A percentile compares a stretch with the other conserved stretches of the same genome.
phyloP scores from a whole-genome alignment of 2,329 filamentous ascomycete species.

The Fusarium verrucosum region DNA sequence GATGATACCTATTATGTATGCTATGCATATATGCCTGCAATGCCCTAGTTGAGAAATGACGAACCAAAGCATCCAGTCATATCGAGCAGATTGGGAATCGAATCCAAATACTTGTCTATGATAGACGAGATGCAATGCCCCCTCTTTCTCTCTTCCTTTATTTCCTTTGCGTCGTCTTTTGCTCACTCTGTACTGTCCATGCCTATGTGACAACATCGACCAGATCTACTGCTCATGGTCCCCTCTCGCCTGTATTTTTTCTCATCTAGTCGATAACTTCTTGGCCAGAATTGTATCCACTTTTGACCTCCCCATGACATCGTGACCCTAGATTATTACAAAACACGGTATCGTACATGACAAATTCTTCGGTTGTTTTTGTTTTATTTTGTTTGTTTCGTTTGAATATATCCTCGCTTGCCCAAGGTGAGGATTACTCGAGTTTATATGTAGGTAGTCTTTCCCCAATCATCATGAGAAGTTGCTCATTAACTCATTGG shows the following conservation, averaged over 20 bases:
- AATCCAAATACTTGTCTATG: constrained; percentile 40
- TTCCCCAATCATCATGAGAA: background rate
- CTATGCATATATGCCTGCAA: constrained; percentile 25
- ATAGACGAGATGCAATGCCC: constrained; percentile 14
- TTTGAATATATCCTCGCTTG: constrained; percentile 3
- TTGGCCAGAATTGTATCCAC: background rate
- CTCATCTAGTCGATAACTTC: background rate
- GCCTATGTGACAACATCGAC: background rate
- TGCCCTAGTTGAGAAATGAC: constrained; percentile 31
- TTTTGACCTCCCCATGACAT: constrained; percentile 6
- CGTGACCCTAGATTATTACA: constrained; percentile 40
- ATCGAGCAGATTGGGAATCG: constrained; percentile 30
- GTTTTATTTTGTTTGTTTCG: constrained; percentile 14
- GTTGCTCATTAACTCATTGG: constrained; percentile 6
- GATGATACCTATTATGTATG: constrained; percentile 23
- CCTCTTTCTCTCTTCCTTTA: constrained; percentile 1
- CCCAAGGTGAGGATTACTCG: background rate
- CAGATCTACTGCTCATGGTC: background rate
- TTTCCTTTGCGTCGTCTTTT: constrained; percentile 10
- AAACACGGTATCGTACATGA: constrained; percentile 43
- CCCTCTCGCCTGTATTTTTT: constrained; percentile 4
- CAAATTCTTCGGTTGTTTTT: constrained; percentile 16
- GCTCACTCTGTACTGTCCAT: constrained; percentile 2
- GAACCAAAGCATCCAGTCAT: constrained; percentile 31
- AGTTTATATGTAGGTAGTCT: background rate